These are phyloP conservation scores for Claviceps sp. DNA, from an alignment of 2,329 filamentous ascomycete genomes.

Conservation along the genomic window DNA sequence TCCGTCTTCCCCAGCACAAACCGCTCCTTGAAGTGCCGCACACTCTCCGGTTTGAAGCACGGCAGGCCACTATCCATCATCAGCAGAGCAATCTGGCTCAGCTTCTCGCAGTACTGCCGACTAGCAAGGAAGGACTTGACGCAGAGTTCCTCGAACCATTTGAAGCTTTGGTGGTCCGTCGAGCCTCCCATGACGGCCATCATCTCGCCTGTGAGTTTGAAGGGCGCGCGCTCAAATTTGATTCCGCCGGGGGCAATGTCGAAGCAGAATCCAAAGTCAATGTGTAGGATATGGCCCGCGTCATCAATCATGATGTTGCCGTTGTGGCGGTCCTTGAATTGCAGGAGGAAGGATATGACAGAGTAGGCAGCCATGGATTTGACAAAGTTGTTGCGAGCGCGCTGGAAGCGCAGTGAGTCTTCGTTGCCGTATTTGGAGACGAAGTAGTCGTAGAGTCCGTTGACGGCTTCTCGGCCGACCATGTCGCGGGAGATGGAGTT, in stretches of 20 bases:
- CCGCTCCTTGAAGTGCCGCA: conserved; percentile 80
- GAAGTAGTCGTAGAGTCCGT: conserved; percentile 97
- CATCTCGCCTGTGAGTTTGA: conserved; percentile 97
- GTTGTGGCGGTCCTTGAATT: conserved; percentile 99
- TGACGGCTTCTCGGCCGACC: conserved; percentile 94
- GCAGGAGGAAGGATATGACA: conserved; percentile 87
- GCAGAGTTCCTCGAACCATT: conserved; percentile 92
- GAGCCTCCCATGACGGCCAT: conserved; percentile 95
- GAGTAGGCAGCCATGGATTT: conserved; percentile 99
- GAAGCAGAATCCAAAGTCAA: conserved; percentile 99
- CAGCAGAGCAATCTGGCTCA: conserved; percentile 76
- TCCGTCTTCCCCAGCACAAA: conserved; percentile 90
- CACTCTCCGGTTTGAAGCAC: conserved; percentile 94
- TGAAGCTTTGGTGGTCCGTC: conserved; percentile 74
- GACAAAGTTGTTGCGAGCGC: conserved; percentile 92
- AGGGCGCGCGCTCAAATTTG: conserved; percentile 93
- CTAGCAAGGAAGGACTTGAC: conserved; percentile 89
- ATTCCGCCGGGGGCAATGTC: conserved; percentile 96
- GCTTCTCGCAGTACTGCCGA: conserved; percentile 74
- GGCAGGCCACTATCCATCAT: conserved; percentile 96
- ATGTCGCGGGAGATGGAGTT: conserved; percentile 98
- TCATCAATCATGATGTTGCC: conserved; percentile 99
- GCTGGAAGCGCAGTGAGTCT: conserved; percentile 87
- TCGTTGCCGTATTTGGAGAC: conserved; percentile 94
- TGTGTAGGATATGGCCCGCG: conserved; percentile 91